phyloP scores from a whole-genome alignment of 768 basidiomycete genomes.

The Auricularia sp. region DNA sequence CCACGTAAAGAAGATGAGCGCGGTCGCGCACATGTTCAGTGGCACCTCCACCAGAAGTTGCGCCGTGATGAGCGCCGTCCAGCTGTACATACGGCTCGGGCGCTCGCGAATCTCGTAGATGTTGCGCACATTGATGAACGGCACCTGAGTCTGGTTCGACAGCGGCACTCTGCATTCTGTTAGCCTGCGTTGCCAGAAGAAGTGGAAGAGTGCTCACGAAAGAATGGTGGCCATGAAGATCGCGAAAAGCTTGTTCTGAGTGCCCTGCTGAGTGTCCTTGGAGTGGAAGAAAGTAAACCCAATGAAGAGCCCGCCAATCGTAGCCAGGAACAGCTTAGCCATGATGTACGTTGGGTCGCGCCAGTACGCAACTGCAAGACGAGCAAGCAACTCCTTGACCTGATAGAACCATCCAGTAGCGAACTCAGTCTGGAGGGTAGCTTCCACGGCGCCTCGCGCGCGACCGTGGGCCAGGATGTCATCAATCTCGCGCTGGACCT shows the following conservation, averaged over 20 bases:
- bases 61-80: conserved; percentile 32
- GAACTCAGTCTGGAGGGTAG: conserved; percentile 28
- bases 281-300: conserved; percentile 55
- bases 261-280: conserved; percentile 43
- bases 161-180: conserved; percentile 30
- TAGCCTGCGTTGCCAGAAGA: background rate
- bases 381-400: conserved; percentile 30
- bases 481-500: conserved; percentile 41
- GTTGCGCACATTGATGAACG: conserved; percentile 46
- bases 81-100: conserved; percentile 54
- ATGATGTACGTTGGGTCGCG: conserved; percentile 44
- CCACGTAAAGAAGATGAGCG: conserved; percentile 55
- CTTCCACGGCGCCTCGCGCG: conserved; percentile 26
- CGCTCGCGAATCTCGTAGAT: conserved; percentile 61
- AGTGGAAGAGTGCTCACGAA: background rate
- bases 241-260: conserved; percentile 52
- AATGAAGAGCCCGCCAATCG: conserved; percentile 26
- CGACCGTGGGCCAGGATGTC: conserved; percentile 30
- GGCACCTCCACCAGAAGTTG: conserved; percentile 43
- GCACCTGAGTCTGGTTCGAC: conserved; percentile 53
- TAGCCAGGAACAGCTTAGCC: conserved; percentile 33
- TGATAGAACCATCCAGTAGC: conserved; percentile 48
- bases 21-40: conserved; percentile 50
- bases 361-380: conserved; percentile 41
- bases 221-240: too few relatives aligned